Evolutionary conservation across 306 rosid species (phyloP), one percentile per base, ranked within the genome.

Genomic region (Vigna radiata): DNA sequence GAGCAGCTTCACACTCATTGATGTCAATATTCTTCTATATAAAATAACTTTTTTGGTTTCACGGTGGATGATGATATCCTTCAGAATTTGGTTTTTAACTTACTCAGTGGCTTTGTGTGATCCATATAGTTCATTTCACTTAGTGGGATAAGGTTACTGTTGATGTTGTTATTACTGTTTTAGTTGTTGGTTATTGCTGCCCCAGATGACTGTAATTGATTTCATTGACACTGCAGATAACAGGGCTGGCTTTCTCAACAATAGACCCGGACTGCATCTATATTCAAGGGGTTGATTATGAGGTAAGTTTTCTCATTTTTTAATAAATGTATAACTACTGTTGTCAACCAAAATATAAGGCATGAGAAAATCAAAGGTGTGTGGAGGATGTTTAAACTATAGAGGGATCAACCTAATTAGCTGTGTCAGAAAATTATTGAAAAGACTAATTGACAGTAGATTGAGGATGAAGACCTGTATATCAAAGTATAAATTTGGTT

Each of bases 271-370:
- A 87, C 70, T 85, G 80, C 78, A 90, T 94, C 70, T 91, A 91
- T 75, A 33, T 91, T 65, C 98, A 94, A 86, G 98, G 98, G 73
- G 84, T 94, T 80, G 98, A 91, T 84, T 85, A 91, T 71, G 97
- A 94, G 98, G 98, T 91, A 75, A 77, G 62, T 68, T 3, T 29
- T 61, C 18, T 61, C 68, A 31, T 61, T 48, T 72, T 39, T 11
- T 43, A 5, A 60, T 33, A 8, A 43, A 41, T 64, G 54, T 31
- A 53, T 54, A 62, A 63, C 12, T 48, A 15, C 33, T 9, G 27
- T 3, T 64, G 39, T 41, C 73, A 69, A 61, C 59, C 54, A 15
- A 47, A 36, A 81, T 81, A 41, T 0, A n/a, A 47, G 29, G 47
- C 56, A 21, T 36, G 15, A 48, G 18, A 72, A 79, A 29, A 62